Evolutionary conservation across 768 basidiomycete genomes (phyloP), one percentile per base, ranked within the genome.

Genomic region (Calocybe cyanea): DNA sequence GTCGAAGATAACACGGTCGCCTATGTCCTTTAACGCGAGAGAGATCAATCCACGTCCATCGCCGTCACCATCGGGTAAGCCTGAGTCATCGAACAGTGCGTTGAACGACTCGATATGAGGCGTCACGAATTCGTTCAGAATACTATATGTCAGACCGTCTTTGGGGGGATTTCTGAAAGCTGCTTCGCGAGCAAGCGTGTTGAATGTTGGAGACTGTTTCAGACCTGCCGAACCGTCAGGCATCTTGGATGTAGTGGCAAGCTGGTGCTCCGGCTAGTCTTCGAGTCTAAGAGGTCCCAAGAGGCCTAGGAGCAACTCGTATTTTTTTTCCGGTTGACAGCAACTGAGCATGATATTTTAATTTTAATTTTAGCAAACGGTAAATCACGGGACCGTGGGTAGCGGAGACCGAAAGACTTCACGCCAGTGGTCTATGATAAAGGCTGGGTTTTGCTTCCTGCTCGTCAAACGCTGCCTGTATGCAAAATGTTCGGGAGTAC

Each of bases 91-190:
- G 63, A 97, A 94, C 20, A 99, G 77, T 13, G 92, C 85, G 65
- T 98, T 95, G 76, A 99, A 98, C 31, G 90, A 92, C 63, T 97
- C 88, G 51, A 98, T 80, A 62, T 97, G 94, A 5, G 96, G 95
- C 18, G 80, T 71, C 43, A 97, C 92, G 57, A 97, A 90, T 66
- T 95, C 90, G 55, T 96, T 91, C 49, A 98, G 74, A 43, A 88
- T 87, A 15, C 81, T 81, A 53, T 89, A 81, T 10, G 83, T 80
- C 18, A 87, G 77, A 17, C 78, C 79, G 33, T 78, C 66, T 54
- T 75, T 73, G 20, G 86, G 75, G 0, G 95, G 96, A 46, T 82
- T 73, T 63, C 78, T 76, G 67, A 96, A 96, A 3, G 73, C 63
- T 6, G 80, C 69, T 69, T 96, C 92, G 45, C 94, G 78, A 21